Evolutionary conservation across 2,329 filamentous ascomycete genomes (phyloP), one percentile per base, ranked within the genome.

Genomic region (Ophiostoma sp.): DNA sequence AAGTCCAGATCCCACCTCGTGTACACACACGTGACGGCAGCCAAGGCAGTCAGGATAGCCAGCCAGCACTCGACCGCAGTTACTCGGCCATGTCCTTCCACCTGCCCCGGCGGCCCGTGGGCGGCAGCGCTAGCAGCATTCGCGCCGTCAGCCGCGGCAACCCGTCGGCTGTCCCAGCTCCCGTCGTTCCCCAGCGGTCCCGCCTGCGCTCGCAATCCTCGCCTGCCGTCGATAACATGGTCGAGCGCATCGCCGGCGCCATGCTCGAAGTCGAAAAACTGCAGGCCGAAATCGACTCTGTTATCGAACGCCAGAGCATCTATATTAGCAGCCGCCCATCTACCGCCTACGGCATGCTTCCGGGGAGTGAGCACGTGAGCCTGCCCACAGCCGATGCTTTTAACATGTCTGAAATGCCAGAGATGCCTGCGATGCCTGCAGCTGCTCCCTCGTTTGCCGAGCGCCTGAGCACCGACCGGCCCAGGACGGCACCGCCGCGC

Each of bases 221-320:
- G 3, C 78, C 82, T 4, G 80, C 79, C 69, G 79, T 84, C 70
- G 82, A 86, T 41, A 75, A 75, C 14, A 82, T 87, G 67, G 82
- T 84, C 65, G 82, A 84, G 71, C 79, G 84, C 58, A 83, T 87
- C 62, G 85, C 84, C 42, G 81, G 78, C 69, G 84, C 83, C 65
- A 82, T 87, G 78, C 77, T 84, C 67, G 86, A 89, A 74, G 79
- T 85, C 71, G 87, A 89, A 68, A 79, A 78, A 68, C 76, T 87
- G 60, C 81, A 89, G 75, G 82, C 81, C 69, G 81, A 86, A 72
- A 87, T 89, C 67, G 84, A 89, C 66, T 81, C 84, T 66, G 79
- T 85, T 36, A 81, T 87, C 38, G 84, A 87, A 78, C 82, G 85
- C 69, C 84, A 86, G 76, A 88, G 84, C 75, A 76, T 87, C 45